phyloP scores from a whole-genome alignment of 352 stramenopile species.

The Globisporangium alternatum region DNA sequence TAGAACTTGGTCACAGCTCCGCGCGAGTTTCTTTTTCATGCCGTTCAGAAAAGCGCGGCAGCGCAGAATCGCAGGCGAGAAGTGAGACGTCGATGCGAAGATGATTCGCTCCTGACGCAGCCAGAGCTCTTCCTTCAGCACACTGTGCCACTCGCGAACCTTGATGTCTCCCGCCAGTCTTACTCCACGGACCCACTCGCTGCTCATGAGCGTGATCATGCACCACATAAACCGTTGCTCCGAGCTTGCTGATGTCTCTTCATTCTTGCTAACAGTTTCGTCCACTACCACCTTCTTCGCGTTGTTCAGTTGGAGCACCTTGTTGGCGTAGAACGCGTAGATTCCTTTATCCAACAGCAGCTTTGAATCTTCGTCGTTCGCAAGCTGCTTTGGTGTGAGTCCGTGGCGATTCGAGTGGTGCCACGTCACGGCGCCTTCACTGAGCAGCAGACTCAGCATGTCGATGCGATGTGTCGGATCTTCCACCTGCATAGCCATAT shows the following conservation, averaged over 20 bases:
- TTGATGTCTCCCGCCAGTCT: conserved; percentile 36
- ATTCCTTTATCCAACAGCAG: conserved; percentile 40
- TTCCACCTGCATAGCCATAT: conserved; percentile 51
- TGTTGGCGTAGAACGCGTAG: conserved; percentile 40
- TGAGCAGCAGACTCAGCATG: conserved; percentile 44
- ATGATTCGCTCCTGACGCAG: conserved; percentile 47
- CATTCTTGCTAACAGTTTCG: background rate
- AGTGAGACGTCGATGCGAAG: conserved; percentile 44
- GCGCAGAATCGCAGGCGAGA: conserved; percentile 35
- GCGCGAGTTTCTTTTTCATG: conserved; percentile 39
- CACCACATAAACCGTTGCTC: conserved; percentile 48
- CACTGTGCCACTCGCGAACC: conserved; percentile 50
- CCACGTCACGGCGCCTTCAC: conserved; percentile 45
- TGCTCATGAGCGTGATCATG: conserved; percentile 48
- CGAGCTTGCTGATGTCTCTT: background rate
- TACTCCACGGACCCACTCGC: conserved; percentile 36
- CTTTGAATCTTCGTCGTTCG: conserved; percentile 25
- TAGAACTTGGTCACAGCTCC: conserved; percentile 22
- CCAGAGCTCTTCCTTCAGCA: conserved; percentile 57
- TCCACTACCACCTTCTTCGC: background rate
- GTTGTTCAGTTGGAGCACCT: conserved; percentile 9
- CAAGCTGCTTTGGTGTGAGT: conserved; percentile 45
- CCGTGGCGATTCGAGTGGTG: conserved; percentile 51
- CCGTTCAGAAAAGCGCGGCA: conserved; percentile 62
- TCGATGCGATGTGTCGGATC: conserved; percentile 45